These are phyloP conservation scores for Moelleriella libera DNA, from an alignment of 2,329 filamentous ascomycete genomes.

Conservation along the genomic window DNA sequence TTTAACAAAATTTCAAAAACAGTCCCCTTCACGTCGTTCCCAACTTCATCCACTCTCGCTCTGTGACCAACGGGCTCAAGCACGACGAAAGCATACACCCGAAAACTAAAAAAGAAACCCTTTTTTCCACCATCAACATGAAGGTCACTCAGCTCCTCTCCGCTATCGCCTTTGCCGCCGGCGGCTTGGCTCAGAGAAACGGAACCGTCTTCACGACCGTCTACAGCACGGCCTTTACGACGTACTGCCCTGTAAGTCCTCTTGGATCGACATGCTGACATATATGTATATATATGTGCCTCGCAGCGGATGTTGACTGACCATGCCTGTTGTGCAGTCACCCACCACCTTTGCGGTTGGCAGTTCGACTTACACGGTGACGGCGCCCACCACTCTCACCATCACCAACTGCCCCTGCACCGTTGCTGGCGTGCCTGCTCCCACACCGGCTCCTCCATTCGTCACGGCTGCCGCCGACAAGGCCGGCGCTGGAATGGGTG, in stretches of 20 bases:
- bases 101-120: not conserved
- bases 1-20: not conserved
- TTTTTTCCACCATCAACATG: slow-evolving; percentile 14
- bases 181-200: slow-evolving; percentile 1
- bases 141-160: slow-evolving; percentile 18
- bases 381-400: slow-evolving; percentile 25
- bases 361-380: slow-evolving; percentile 29
- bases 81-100: not conserved
- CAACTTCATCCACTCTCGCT: slow-evolving; percentile 8
- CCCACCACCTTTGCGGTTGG: slow-evolving; percentile 21
- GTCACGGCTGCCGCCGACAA: slow-evolving; percentile 23
- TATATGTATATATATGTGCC: no score
- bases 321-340: slow-evolving; percentile 5
- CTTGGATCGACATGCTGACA: not conserved
- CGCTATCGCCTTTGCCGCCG: slow-evolving; percentile 1
- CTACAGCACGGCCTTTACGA: slow-evolving; percentile 21
- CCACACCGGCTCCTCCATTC: slow-evolving; percentile 3
- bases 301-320: not conserved
- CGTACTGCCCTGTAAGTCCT: slow-evolving; percentile 27
- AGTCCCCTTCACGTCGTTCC: not conserved
- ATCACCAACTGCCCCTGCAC: slow-evolving; percentile 35
- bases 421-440: slow-evolving; percentile 7
- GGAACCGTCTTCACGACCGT: slow-evolving; percentile 18
- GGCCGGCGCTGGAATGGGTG: slow-evolving; percentile 18
- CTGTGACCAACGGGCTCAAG: not conserved